These are phyloP conservation scores for Micractinium conductrix DNA, from an alignment of 139 green algal genomes.

Conservation along the genomic window DNA sequence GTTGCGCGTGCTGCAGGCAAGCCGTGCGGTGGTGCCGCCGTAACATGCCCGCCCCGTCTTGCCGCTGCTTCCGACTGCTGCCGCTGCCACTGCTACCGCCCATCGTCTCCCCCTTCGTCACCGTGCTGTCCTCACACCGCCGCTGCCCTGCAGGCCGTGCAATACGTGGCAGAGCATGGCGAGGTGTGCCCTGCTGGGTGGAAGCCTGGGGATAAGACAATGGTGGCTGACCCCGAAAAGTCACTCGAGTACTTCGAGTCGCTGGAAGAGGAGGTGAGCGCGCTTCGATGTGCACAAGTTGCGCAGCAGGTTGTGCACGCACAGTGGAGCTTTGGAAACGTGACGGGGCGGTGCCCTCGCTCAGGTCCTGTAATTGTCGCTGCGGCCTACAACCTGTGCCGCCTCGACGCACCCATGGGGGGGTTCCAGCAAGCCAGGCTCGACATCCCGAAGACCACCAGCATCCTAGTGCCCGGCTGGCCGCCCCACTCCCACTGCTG, in stretches of 20 bases:
- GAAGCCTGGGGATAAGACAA: slow-evolving; percentile 92
- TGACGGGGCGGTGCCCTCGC: too few relatives aligned
- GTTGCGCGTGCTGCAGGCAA: slow-evolving; percentile 83
- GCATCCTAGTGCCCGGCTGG: too few relatives aligned
- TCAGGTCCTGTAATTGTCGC: too few relatives aligned
- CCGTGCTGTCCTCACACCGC: background rate
- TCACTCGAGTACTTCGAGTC: slow-evolving; percentile 82
- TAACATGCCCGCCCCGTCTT: too few relatives aligned
- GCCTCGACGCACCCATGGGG: too few relatives aligned
- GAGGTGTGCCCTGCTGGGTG: slow-evolving; percentile 90
- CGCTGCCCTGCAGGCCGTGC: slow-evolving; percentile 83
- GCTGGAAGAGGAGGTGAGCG: slow-evolving; percentile 8
- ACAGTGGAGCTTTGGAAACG: too few relatives aligned
- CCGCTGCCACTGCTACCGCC: slow-evolving; percentile 61
- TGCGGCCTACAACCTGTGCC: too few relatives aligned
- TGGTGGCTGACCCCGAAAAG: slow-evolving; percentile 85
- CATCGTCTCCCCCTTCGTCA: background rate
- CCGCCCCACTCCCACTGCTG: background rate
- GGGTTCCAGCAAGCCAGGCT: too few relatives aligned
- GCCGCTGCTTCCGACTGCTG: slow-evolving; percentile 54
- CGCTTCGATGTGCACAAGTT: background rate
- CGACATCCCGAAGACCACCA: too few relatives aligned
- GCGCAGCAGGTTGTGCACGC: too few relatives aligned
- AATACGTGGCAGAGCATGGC: slow-evolving; percentile 86
- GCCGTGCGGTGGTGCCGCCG: too few relatives aligned